Conservation (phyloP, 2,329 filamentous ascomycete species). For the Exophiala mesophila region DNA sequence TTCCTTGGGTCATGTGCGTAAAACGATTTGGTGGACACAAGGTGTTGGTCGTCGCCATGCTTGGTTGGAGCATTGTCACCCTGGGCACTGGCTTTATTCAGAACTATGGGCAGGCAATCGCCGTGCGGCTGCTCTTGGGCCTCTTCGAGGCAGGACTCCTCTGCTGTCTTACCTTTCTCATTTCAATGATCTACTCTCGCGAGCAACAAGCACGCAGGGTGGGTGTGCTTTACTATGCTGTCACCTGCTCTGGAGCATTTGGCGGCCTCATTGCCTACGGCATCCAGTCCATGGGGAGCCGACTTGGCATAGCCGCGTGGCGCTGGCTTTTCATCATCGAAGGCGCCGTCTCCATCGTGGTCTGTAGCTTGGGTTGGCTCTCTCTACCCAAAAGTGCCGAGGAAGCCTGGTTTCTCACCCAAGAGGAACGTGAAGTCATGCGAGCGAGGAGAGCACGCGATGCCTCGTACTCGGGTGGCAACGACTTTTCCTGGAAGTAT, state of each 20-base stretch:
- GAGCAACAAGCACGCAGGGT: not conserved
- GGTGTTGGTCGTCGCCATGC: not conserved
- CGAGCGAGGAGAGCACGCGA: conserved; percentile 27
- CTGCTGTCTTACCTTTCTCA: not conserved
- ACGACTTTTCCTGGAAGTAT: conserved; percentile 11
- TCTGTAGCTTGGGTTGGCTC: not conserved
- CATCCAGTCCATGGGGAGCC: conserved; percentile 32
- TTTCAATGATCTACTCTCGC: not conserved
- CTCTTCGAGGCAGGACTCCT: conserved; percentile 5
- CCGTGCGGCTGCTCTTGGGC: conserved; percentile 29
- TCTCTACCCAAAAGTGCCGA: not conserved
- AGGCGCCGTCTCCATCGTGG: conserved; percentile 32
- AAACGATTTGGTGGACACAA: not conserved
- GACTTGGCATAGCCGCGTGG: conserved; percentile 28
- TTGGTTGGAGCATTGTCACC: not conserved
- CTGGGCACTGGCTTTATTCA: conserved; percentile 22
- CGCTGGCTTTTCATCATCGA: conserved; percentile 21
- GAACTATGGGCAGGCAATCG: conserved; percentile 27
- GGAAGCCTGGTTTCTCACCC: conserved; percentile 1
- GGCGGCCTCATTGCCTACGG: conserved; percentile 54
- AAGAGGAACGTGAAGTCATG: not conserved
- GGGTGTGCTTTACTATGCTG: not conserved
- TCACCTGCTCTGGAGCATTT: conserved; percentile 50
- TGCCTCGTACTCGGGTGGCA: conserved; percentile 27
- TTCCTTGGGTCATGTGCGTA: not conserved